Conservation (phyloP, 345 rosid species). For the Noccaea caerulescens region DNA sequence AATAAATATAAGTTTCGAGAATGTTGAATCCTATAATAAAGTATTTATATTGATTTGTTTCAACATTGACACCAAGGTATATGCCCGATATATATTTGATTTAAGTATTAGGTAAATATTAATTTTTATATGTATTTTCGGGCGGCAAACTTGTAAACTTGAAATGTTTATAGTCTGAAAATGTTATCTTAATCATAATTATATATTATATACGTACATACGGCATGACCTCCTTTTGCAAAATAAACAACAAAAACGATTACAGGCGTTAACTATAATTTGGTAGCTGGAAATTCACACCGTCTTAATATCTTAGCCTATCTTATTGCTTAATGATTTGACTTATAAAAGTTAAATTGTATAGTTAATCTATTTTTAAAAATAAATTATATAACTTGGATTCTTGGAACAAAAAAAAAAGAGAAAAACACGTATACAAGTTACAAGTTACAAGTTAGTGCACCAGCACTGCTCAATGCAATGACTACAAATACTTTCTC, state of each 20-base stretch:
- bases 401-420: too few species aligned
- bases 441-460: conserved; percentile 40
- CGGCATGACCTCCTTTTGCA: conserved; percentile 8
- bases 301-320: conserved; percentile 7
- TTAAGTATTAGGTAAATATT: neutral
- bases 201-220: neutral
- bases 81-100: neutral
- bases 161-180: neutral
- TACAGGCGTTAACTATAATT: conserved; percentile 10
- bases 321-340: conserved; percentile 30
- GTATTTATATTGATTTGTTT: neutral
- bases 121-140: neutral
- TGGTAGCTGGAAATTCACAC: conserved; percentile 37
- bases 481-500: conserved; percentile 47
- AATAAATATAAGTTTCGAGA: neutral
- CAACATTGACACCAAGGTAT: conserved; percentile 1
- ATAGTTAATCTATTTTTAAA: neutral
- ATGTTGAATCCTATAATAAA: neutral
- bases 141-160: conserved; percentile 23
- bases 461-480: conserved; percentile 51
- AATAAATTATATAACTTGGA: neutral
- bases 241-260: neutral
- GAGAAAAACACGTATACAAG: conserved; percentile 21
- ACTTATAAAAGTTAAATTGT: conserved; percentile 9
- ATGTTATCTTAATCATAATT: neutral